Base-by-base conservation (phyloP, 2,329 filamentous ascomycete species). In the Macrophomina tecta region DNA sequence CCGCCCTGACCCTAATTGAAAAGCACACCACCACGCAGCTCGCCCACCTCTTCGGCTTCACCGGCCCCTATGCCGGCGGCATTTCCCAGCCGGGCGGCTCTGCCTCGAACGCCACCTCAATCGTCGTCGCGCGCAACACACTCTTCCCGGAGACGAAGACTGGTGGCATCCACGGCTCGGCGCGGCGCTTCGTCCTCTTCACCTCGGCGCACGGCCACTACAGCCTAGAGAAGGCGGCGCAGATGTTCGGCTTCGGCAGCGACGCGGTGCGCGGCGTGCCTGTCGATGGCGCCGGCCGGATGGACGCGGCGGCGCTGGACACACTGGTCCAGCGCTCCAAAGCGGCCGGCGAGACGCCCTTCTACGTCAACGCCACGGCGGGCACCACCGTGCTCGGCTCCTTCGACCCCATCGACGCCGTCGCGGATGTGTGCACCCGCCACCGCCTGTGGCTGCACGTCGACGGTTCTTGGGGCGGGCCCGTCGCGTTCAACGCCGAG, bases 321-420 rank as follows among this genome's bases (percentile, higher is more conserved):
- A 81, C 82, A 1, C 81, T 89, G 48, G 82, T 97, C 36, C 61
- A 82, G 5, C 82, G 85, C 64, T 89, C 91, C 30, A 88, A 89
- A 72, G 72, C 76, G 0, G 84, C 89, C 60, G 92, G 91, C 40
- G 88, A 90, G 75, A 95, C 91, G 0, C 94, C 95, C 0, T 91
- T 99, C 69, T 97, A 97, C 79, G 92, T 98, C 75, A 98, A 97
- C 76, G 91, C 94, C 5, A 98, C 95, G 0, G 94, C 95, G 0
- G 95, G 95, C 18, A 97, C 94, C 1, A 99, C 95, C 0, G 94
- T 98, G 2, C 83, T 94, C 69, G 95, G 95, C 16, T 93, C 91
- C 0, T 99, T 90, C 75, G 94, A 97, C 74, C 91, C 92, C 0
- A 90, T 97, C 72, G 78, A 83, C 12, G 86, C 85, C 2, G 89